Conservation (phyloP, 805 yeast genomes). For the Vanderwaltozyma yarrowii region DNA sequence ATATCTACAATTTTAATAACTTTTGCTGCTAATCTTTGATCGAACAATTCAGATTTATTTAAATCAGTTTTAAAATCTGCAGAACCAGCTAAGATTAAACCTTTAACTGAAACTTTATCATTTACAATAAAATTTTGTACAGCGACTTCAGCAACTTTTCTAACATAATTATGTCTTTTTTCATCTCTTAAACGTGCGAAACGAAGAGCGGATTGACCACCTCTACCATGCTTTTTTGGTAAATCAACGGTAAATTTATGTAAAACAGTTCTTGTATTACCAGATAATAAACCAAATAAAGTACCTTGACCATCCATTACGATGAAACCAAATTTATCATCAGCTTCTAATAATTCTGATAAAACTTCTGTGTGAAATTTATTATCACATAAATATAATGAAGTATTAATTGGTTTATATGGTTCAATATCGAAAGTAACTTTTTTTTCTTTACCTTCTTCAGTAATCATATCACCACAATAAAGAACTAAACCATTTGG, state of each 20-base stretch:
- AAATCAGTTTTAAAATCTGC: slow-evolving; percentile 98
- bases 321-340: slow-evolving; percentile 94
- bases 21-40: slow-evolving; percentile 76
- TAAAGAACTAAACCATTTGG: slow-evolving; percentile 90
- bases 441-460: slow-evolving; percentile 95
- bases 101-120: slow-evolving; percentile 91
- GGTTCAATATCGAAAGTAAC: slow-evolving; percentile 97
- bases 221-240: slow-evolving; percentile 99
- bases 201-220: slow-evolving; percentile 99
- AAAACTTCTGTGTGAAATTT: slow-evolving; percentile 97
- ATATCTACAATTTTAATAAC: slow-evolving; percentile 90
- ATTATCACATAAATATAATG: slow-evolving; percentile 90
- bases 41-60: slow-evolving; percentile 87
- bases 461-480: slow-evolving; percentile 97
- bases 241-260: slow-evolving; percentile 95
- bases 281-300: slow-evolving; percentile 86
- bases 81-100: slow-evolving; percentile 94
- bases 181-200: slow-evolving; percentile 98
- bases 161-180: slow-evolving; percentile 95
- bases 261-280: slow-evolving; percentile 92
- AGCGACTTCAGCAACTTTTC: slow-evolving; percentile 97
- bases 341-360: slow-evolving; percentile 86
- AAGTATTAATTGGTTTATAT: slow-evolving; percentile 97
- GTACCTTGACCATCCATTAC: slow-evolving; percentile 99
- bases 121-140: slow-evolving; percentile 93